Evolutionary conservation across 192 early-diverging fungal genomes (phyloP).

Genomic region (Umbelopsis ramanniana): DNA sequence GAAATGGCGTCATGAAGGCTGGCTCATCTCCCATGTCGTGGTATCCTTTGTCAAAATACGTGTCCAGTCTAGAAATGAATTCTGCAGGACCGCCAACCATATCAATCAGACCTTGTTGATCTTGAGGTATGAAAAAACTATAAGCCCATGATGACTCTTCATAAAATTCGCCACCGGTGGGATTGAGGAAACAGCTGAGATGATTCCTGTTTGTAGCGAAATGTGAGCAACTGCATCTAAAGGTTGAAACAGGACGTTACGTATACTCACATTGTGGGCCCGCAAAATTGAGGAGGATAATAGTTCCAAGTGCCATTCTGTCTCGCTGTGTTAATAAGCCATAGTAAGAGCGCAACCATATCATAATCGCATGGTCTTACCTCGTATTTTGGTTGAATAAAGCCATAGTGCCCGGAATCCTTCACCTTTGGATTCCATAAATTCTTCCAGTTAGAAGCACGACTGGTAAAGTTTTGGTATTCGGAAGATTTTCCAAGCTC

Average conservation of each 20-base stretch:
- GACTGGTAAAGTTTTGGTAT: slow-evolving; percentile 1
- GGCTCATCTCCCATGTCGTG: slow-evolving; percentile 46
- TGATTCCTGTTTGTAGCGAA: background rate
- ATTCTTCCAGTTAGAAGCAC: slow-evolving; percentile 35
- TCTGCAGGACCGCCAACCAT: slow-evolving; percentile 29
- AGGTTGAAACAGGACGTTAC: background rate
- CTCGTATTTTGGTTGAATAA: slow-evolving; percentile 31
- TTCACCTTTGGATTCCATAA: slow-evolving; percentile 35
- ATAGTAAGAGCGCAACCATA: background rate
- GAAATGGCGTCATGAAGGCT: slow-evolving; percentile 35
- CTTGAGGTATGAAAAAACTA: slow-evolving; percentile 44
- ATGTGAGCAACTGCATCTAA: background rate
- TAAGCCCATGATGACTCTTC: slow-evolving; percentile 43
- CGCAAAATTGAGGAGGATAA: slow-evolving; percentile 23
- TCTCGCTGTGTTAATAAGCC: background rate
- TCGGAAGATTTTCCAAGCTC: background rate
- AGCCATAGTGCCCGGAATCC: slow-evolving; percentile 26
- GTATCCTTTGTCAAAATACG: slow-evolving; percentile 31
- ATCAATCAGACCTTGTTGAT: slow-evolving; percentile 33
- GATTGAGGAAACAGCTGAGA: background rate
- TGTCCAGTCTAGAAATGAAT: slow-evolving; percentile 36
- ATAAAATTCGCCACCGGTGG: slow-evolving; percentile 33
- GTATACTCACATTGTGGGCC: background rate
- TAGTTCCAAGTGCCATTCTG: slow-evolving; percentile 16
- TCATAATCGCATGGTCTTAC: background rate